A percentile compares a stretch with the other conserved stretches of the same genome.
These are phyloP conservation scores for Skeletonema tropicum DNA, from an alignment of 108 stramenopile genomes.

Conservation along the genomic window DNA sequence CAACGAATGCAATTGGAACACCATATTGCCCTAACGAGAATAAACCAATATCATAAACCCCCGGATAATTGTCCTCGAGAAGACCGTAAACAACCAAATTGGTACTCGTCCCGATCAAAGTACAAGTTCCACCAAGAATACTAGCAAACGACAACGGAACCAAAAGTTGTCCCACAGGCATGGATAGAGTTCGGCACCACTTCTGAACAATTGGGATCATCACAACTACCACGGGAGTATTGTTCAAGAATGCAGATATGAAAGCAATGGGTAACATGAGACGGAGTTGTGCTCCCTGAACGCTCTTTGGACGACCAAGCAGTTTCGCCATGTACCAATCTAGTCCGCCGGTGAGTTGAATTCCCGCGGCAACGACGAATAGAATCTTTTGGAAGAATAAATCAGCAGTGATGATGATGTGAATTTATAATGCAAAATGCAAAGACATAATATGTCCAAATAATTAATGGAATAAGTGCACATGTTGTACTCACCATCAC, in stretches of 20 bases:
- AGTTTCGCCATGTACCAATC: constrained; percentile 90
- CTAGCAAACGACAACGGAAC: constrained; percentile 83
- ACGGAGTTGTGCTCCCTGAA: constrained; percentile 71
- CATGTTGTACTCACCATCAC: constrained; percentile 56
- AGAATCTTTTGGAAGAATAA: constrained; percentile 31
- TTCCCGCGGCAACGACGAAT: constrained; percentile 86
- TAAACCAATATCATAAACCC: constrained; percentile 49
- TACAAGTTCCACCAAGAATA: constrained; percentile 90
- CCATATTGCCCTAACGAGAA: constrained; percentile 85
- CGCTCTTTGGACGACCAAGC: constrained; percentile 67
- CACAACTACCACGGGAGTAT: constrained; percentile 88
- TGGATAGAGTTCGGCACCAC: constrained; percentile 74
- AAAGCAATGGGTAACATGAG: constrained; percentile 67
- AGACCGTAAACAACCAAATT: constrained; percentile 85
- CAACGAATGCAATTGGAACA: constrained; percentile 75
- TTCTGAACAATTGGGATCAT: constrained; percentile 89
- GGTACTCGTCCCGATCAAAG: constrained; percentile 89
- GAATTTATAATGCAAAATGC: background rate
- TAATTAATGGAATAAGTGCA: no score
- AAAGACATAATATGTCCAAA: background rate
- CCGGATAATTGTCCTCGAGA: constrained; percentile 54
- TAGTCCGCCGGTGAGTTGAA: constrained; percentile 81
- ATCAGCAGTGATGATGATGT: background rate
- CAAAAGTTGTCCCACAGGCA: constrained; percentile 70
- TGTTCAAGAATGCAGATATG: constrained; percentile 88